Evolutionary conservation across 169 alveolate species (phyloP), one percentile per base, ranked within the genome.

Genomic region (Cryptosporidium meleagridis): DNA sequence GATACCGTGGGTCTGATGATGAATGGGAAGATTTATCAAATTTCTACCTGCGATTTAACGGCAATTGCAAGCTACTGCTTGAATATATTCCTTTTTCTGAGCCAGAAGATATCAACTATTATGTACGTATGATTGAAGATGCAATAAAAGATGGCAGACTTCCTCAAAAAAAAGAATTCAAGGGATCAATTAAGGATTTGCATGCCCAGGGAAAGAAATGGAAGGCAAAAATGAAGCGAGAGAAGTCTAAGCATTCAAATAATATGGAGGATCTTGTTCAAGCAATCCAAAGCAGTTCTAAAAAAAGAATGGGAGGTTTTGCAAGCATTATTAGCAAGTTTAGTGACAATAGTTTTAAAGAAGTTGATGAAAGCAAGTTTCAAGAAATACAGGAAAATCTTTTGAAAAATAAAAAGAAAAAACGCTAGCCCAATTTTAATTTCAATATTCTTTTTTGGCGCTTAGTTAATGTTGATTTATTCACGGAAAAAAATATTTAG

Each of bases 11-110:
- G 16, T 85, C 94, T n/a, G 85, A 86, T n/a, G 94, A 87, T 41
- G 97, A 95, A 70, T 93, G 94, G 73, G 93, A 93, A 18, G 97
- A 95, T 73, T 62, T 95, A 26, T 70, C 85, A 23, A 51, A 73
- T 41, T 95, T 85, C 70, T 95, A 95, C 85, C 51, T 48, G n/a
- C 85, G 91, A 18, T 65, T 92, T 52, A 80, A 93, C 41, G 97
- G 97, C 18, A 93, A 93, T 84, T 52, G 94, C 26, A 93, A 92
- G 9, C 55, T 70, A 35, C 84, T 95, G 1, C 91, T 95, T 4
- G 95, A 95, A 70, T 72, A 92, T 75, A 93, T 95, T 52, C 94
- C 95, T 2, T 87, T 87, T 39, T 73, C 94, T 21, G 85, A 72
- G 55, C 94, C 94, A 67, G 93, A 85, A 29, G 96, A 95, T 72